Percentiles rank a stretch among this genome's conserved stretches.
phyloP scores from a whole-genome alignment of 2,329 filamentous ascomycete genomes.

The Amauroascus niger region DNA sequence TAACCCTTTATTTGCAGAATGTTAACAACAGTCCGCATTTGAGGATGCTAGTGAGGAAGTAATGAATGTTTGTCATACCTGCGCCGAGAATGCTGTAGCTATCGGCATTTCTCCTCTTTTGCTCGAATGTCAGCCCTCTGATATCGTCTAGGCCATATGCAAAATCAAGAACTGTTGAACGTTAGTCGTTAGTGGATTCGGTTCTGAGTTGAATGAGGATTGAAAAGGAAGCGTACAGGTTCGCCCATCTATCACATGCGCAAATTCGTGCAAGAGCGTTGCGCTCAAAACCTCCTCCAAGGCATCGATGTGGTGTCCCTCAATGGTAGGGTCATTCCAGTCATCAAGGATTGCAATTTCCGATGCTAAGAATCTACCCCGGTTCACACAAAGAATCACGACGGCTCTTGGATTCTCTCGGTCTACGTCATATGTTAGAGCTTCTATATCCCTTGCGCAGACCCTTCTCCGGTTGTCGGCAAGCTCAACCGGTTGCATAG shows the following conservation, averaged over 20 bases:
- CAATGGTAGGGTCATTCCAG: not conserved
- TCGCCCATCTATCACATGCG: not conserved
- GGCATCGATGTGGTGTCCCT: not conserved
- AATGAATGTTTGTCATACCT: not conserved
- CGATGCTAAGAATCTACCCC: not conserved
- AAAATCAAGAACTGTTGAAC: not conserved
- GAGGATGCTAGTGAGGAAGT: not conserved
- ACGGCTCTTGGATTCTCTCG: not conserved
- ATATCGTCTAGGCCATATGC: not conserved
- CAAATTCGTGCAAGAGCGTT: conserved; percentile 3
- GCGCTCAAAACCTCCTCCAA: not conserved
- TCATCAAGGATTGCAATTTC: not conserved
- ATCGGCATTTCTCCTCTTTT: conserved; percentile 2
- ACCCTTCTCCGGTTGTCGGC: not conserved
- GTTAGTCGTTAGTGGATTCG: not conserved
- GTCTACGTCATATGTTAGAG: not conserved
- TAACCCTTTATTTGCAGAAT: not conserved
- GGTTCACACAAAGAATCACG: not conserved
- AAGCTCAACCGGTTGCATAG: not conserved
- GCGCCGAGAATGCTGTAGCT: not conserved
- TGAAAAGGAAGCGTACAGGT: not conserved
- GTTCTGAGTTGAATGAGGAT: no score
- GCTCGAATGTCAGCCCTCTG: not conserved
- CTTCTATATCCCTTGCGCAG: not conserved
- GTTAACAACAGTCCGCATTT: not conserved